Percentiles rank a stretch among this genome's conserved stretches.
phyloP scores from a whole-genome alignment of 202 grass and related monocot species.

The Elaeis oleifera region DNA sequence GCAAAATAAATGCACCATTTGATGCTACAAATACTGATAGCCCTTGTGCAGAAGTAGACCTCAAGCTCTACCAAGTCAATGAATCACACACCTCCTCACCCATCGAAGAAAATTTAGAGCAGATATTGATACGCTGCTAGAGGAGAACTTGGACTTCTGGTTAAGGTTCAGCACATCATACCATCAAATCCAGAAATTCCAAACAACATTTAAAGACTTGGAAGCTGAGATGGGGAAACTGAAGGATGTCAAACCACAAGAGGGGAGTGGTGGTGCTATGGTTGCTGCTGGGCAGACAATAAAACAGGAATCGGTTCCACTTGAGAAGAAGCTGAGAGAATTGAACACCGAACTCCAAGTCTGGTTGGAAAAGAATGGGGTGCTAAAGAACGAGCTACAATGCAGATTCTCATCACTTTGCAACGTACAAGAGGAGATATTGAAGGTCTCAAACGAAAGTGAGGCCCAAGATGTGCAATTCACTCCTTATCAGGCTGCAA shows the following conservation, averaged over 20 bases:
- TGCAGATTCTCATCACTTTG: slow-evolving; percentile 55
- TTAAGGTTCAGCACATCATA: slow-evolving; percentile 91
- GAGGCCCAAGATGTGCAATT: slow-evolving; percentile 45
- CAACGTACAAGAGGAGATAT: slow-evolving; percentile 71
- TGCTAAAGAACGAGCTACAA: slow-evolving; percentile 69
- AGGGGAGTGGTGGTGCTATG: not conserved
- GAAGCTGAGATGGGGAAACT: slow-evolving; percentile 53
- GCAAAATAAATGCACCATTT: slow-evolving; percentile 29
- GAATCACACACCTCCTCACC: slow-evolving; percentile 30
- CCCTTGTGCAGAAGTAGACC: slow-evolving; percentile 47
- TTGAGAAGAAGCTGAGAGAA: slow-evolving; percentile 73
- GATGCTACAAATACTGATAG: slow-evolving; percentile 34
- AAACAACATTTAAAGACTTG: slow-evolving; percentile 54
- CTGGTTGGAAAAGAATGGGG: slow-evolving; percentile 81
- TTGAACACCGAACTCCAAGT: slow-evolving; percentile 92
- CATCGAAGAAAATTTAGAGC: slow-evolving; percentile 52
- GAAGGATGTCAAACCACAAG: slow-evolving; percentile 33
- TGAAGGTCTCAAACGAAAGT: slow-evolving; percentile 38
- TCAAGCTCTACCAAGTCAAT: slow-evolving; percentile 48
- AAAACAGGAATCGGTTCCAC: slow-evolving; percentile 50
- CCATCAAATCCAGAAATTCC: slow-evolving; percentile 78
- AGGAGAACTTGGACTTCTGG: slow-evolving; percentile 93
- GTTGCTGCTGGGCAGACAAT: slow-evolving; percentile 26
- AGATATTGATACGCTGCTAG: slow-evolving; percentile 63
- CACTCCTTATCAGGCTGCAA: slow-evolving; percentile 63